Conservation (phyloP, 176 grass and related monocot species). For the Hsuehochloa calcarea region DNA sequence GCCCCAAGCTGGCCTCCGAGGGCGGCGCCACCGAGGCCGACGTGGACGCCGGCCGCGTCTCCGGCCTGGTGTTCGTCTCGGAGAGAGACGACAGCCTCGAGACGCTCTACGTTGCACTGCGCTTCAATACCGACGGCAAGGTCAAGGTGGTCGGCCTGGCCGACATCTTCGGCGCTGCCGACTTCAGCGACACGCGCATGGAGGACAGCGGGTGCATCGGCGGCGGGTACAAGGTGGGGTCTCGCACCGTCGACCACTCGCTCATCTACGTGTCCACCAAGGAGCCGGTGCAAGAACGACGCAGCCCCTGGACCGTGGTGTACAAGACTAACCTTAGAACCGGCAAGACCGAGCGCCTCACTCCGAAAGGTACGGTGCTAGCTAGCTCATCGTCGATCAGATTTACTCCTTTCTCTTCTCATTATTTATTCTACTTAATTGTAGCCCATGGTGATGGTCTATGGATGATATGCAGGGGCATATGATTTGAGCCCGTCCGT, state of each 20-base stretch:
- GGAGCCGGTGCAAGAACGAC: constrained; percentile 11
- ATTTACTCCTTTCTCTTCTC: too few relatives aligned
- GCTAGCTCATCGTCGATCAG: too few relatives aligned
- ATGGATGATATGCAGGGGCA: background rate
- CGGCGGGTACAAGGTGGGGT: constrained; percentile 10
- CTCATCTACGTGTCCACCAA: constrained; percentile 49
- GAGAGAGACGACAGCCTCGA: constrained; percentile 45
- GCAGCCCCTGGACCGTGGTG: constrained; percentile 40
- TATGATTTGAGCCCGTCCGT: constrained; percentile 45
- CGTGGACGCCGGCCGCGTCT: constrained; percentile 14
- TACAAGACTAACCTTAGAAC: constrained; percentile 33
- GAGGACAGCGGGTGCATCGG: constrained; percentile 48
- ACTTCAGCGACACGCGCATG: constrained; percentile 27
- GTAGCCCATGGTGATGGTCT: too few relatives aligned
- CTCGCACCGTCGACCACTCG: background rate
- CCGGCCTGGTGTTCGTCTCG: constrained; percentile 49
- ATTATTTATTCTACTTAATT: too few relatives aligned
- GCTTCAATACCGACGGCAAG: background rate
- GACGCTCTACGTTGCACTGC: constrained; percentile 35
- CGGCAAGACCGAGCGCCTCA: constrained; percentile 31
- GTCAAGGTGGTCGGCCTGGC: constrained; percentile 29
- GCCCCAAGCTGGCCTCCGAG: constrained; percentile 18
- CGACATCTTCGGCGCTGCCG: constrained; percentile 24
- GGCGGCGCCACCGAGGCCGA: constrained; percentile 37
- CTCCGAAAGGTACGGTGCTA: constrained; percentile 27